A percentile compares a stretch with the other conserved stretches of the same genome.
Evolutionary conservation across 2,329 filamentous ascomycete genomes (phyloP).

Genomic region (Neobulgaria alba): DNA sequence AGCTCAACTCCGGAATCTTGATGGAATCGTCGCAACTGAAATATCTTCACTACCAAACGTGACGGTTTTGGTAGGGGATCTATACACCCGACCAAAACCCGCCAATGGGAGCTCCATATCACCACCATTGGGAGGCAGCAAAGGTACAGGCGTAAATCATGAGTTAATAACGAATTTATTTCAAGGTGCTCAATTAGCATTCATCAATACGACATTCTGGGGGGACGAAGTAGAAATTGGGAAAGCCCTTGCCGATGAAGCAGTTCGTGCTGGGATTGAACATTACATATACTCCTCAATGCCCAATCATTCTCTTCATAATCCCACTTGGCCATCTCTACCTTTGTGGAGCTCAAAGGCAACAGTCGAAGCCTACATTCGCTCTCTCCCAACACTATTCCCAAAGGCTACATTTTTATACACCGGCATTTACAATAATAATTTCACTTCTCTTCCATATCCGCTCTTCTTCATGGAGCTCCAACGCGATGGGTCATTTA

Average conservation of each 20-base stretch:
- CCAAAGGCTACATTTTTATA: slow-evolving; percentile 90
- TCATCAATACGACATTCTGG: slow-evolving; percentile 97
- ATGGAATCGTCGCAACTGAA: slow-evolving; percentile 82
- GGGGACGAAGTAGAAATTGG: slow-evolving; percentile 90
- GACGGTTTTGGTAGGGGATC: slow-evolving; percentile 53
- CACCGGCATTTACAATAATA: slow-evolving; percentile 97
- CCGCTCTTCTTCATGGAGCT: slow-evolving; percentile 94
- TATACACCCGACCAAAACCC: slow-evolving; percentile 51
- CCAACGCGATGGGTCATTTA: slow-evolving; percentile 73
- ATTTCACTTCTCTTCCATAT: slow-evolving; percentile 88
- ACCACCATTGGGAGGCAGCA: slow-evolving; percentile 54
- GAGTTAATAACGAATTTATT: slow-evolving; percentile 71
- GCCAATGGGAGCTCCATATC: slow-evolving; percentile 28
- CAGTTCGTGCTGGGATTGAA: slow-evolving; percentile 72
- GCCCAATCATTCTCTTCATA: slow-evolving; percentile 84
- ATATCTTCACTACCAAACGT: slow-evolving; percentile 73
- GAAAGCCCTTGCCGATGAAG: slow-evolving; percentile 78
- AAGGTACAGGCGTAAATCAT: slow-evolving; percentile 61
- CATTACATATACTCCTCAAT: slow-evolving; percentile 97
- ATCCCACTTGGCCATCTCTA: slow-evolving; percentile 60
- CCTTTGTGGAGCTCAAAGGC: slow-evolving; percentile 92
- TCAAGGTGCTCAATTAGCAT: slow-evolving; percentile 75
- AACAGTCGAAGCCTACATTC: slow-evolving; percentile 83
- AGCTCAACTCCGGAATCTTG: slow-evolving; percentile 80
- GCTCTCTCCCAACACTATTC: slow-evolving; percentile 50